Percentiles rank a stretch among this genome's conserved stretches.
Conservation (phyloP, 306 rosid species). For the Styphnolobium japonicum region DNA sequence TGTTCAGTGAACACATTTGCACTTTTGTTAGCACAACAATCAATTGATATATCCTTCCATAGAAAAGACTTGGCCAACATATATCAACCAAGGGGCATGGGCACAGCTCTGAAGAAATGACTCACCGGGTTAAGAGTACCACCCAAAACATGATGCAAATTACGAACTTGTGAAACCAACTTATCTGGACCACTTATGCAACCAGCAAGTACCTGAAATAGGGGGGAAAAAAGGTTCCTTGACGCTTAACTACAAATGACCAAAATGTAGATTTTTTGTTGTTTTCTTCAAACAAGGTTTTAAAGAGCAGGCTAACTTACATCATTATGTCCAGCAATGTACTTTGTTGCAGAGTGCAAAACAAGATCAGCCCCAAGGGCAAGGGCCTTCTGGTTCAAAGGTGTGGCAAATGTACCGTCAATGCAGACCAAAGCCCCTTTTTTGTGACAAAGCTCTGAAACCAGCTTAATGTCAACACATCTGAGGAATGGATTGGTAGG, state of each 20-base stretch:
- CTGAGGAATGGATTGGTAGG: constrained; percentile 91
- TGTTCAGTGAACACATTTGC: constrained; percentile 30
- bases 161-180: constrained; percentile 65
- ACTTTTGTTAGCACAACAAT: neutral
- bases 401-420: constrained; percentile 93
- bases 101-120: neutral
- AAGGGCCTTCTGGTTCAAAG: constrained; percentile 81
- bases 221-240: neutral
- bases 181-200: constrained; percentile 78
- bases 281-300: neutral
- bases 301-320: constrained; percentile 35
- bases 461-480: constrained; percentile 79
- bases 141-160: constrained; percentile 76
- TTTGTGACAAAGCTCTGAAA: constrained; percentile 79
- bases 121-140: constrained; percentile 89
- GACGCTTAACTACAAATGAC: neutral
- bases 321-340: constrained; percentile 87
- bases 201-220: constrained; percentile 74
- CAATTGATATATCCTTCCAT: neutral
- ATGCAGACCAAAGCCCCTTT: constrained; percentile 82
- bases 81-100: neutral
- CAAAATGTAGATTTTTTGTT: neutral
- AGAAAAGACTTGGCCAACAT: neutral
- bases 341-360: constrained; percentile 77
- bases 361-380: constrained; percentile 89